These are phyloP conservation scores for Dictyostelium intermedium DNA, from an alignment of 78 protist genomes.

Conservation along the genomic window DNA sequence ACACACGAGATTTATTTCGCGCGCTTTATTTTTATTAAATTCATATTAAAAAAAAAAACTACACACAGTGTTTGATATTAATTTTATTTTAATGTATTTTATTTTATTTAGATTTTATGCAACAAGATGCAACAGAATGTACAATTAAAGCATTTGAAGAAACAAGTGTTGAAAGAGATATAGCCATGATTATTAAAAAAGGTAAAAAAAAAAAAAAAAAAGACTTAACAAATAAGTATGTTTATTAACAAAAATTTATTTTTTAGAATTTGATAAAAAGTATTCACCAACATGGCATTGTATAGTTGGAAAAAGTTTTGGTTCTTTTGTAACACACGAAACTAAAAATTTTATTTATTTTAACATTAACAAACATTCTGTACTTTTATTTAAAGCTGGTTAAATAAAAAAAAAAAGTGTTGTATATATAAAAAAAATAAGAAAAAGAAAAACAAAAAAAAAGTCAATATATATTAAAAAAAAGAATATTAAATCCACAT, in stretches of 20 bases:
- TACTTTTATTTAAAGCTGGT: slow-evolving; percentile 81
- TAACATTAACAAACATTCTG: slow-evolving; percentile 96
- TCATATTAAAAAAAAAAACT: neutral
- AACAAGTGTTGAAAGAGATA: slow-evolving; percentile 97
- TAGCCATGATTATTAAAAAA: slow-evolving; percentile 98
- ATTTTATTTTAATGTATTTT: neutral
- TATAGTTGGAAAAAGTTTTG: slow-evolving; percentile 99
- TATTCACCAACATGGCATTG: slow-evolving; percentile 99
- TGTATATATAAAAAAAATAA: neutral
- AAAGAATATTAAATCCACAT: neutral
- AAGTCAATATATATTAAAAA: no score
- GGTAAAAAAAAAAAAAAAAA: slow-evolving; percentile 17
- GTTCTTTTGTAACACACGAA: slow-evolving; percentile 99
- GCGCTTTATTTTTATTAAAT: neutral
- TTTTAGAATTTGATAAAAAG: slow-evolving; percentile 96
- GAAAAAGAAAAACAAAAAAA: neutral
- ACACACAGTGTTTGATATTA: neutral
- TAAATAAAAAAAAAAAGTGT: neutral
- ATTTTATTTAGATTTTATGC: slow-evolving; percentile 87
- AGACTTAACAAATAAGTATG: no score
- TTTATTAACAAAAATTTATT: neutral
- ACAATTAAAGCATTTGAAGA: slow-evolving; percentile 90
- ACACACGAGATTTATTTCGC: no score
- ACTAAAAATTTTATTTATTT: slow-evolving; percentile 99
- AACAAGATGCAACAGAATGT: slow-evolving; percentile 95